Conservation (phyloP, 371 early-diverging fungal genomes). For the Chytridium lagenaria region DNA sequence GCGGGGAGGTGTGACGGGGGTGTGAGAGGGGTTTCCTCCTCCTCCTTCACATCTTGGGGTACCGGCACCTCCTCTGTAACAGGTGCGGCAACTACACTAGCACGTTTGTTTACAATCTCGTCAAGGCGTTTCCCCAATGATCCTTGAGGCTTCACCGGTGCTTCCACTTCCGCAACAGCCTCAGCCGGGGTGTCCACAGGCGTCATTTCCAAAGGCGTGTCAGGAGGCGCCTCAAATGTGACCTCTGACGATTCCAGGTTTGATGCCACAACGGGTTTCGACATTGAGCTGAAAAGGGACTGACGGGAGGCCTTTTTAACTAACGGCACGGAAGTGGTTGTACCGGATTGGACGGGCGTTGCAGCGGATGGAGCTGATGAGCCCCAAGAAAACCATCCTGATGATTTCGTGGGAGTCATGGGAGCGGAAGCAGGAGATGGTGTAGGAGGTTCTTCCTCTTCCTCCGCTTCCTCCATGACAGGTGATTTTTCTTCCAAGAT, state of each 20-base stretch:
- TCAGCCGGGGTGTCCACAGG: neutral
- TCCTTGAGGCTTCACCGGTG: neutral
- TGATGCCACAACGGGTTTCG: no score
- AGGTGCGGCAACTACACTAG: neutral
- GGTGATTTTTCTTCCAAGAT: neutral
- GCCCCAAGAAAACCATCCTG: conserved; percentile 5
- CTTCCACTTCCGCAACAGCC: neutral
- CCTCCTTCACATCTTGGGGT: neutral
- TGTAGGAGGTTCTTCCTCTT: neutral
- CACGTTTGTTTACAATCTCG: neutral
- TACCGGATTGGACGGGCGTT: neutral
- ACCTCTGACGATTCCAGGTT: neutral
- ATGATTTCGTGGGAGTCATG: neutral
- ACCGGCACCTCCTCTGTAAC: neutral
- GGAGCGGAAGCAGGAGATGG: neutral
- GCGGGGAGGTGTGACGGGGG: neutral
- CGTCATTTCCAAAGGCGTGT: neutral
- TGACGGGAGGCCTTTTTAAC: conserved; percentile 13
- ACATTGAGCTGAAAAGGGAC: neutral
- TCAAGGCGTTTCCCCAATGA: neutral
- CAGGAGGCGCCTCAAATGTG: neutral
- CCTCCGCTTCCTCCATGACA: neutral
- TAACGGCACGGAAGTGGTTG: neutral
- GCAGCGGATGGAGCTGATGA: neutral
- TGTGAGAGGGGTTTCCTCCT: neutral